These are phyloP conservation scores for Fusarium sp. DNA, from an alignment of 2,329 filamentous ascomycete genomes.

Conservation along the genomic window DNA sequence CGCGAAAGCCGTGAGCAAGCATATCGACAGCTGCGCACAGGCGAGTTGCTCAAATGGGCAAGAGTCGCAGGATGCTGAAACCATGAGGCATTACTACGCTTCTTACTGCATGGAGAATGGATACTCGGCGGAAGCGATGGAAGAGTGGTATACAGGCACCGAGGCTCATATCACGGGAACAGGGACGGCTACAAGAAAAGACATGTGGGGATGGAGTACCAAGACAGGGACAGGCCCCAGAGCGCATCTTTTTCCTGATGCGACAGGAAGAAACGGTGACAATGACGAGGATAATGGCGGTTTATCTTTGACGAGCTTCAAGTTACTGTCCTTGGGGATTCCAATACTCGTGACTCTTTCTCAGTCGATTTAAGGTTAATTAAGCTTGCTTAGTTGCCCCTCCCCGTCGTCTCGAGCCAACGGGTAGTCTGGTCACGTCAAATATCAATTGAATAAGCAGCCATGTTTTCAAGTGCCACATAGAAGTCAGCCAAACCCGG, in stretches of 20 bases:
- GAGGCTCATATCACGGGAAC: neutral
- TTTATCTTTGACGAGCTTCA: neutral
- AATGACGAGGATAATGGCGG: neutral
- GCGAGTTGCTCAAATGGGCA: neutral
- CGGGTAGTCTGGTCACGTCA: neutral
- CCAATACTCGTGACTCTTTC: neutral
- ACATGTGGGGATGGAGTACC: neutral
- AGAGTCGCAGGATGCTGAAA: neutral
- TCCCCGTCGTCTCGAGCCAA: no score
- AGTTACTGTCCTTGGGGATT: accelerated
- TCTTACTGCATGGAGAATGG: slow-evolving; percentile 1
- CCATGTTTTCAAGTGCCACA: neutral
- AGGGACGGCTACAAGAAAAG: neutral
- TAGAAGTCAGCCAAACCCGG: neutral
- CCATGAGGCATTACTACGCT: neutral
- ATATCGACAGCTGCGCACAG: neutral
- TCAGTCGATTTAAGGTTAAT: neutral
- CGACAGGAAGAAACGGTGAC: neutral
- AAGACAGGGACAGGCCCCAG: neutral
- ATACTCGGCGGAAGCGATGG: neutral
- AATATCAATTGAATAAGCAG: neutral
- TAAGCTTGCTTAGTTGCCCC: no score
- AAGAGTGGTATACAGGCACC: neutral
- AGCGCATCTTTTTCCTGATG: neutral
- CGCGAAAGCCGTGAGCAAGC: neutral